Evolutionary conservation across 2,329 filamentous ascomycete genomes (phyloP).

Genomic region (Alternaria dauci): DNA sequence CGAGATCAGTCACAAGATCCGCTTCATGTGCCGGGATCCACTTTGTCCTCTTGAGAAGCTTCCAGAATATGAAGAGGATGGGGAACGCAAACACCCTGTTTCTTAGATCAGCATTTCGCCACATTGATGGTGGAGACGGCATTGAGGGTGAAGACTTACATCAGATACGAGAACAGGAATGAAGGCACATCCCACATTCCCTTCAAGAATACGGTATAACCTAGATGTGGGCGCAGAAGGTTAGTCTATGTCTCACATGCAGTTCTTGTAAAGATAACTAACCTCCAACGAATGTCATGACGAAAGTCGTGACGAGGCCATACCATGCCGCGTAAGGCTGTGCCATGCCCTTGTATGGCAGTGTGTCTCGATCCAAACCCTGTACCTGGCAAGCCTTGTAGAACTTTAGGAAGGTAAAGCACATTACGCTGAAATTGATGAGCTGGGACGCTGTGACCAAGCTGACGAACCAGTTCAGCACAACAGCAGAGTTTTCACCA

Average conservation of each 20-base stretch:
- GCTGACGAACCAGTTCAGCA: conserved; percentile 78
- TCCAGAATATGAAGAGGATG: conserved; percentile 74
- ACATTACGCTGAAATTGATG: conserved; percentile 61
- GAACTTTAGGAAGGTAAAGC: conserved; percentile 76
- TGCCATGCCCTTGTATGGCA: conserved; percentile 74
- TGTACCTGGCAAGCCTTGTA: conserved; percentile 73
- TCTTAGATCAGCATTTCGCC: background rate
- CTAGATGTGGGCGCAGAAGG: background rate
- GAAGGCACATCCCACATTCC: conserved; percentile 71
- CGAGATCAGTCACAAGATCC: conserved; percentile 69
- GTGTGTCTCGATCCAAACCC: conserved; percentile 69
- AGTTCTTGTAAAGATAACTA: background rate
- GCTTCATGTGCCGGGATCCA: conserved; percentile 65
- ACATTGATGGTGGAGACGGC: background rate
- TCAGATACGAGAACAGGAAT: conserved; percentile 72
- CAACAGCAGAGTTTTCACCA: conserved; percentile 70
- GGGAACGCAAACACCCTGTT: conserved; percentile 75
- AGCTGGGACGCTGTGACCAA: conserved; percentile 75
- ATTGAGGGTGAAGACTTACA: conserved; percentile 1
- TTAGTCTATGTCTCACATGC: background rate
- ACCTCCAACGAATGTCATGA: conserved; percentile 77
- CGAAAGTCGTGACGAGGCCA: conserved; percentile 67
- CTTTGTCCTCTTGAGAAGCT: conserved; percentile 71
- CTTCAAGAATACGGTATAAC: conserved; percentile 78
- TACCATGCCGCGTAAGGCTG: conserved; percentile 79